phyloP scores from a whole-genome alignment of 129 eudicot species.

The Logfia minima region DNA sequence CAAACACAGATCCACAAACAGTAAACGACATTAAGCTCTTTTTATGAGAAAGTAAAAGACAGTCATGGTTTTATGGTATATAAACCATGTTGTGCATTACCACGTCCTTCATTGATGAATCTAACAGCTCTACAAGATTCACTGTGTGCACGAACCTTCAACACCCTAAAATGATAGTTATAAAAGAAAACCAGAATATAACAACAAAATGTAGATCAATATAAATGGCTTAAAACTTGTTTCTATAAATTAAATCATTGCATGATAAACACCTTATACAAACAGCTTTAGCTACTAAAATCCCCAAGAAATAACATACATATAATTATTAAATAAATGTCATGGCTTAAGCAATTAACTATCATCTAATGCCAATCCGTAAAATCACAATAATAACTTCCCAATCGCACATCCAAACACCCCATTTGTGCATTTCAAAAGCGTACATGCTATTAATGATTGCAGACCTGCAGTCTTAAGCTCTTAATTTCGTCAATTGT shows the following conservation, averaged over 20 bases:
- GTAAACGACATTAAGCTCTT: slow-evolving; percentile 7
- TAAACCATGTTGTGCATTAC: slow-evolving; percentile 37
- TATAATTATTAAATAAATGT: neutral
- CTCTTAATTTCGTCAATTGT: neutral
- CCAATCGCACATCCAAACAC: neutral
- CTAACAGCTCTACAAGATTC: slow-evolving; percentile 88
- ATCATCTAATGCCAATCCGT: neutral
- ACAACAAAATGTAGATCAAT: neutral
- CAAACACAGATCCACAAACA: neutral
- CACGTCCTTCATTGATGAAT: slow-evolving; percentile 87
- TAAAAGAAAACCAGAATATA: neutral
- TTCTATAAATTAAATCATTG: neutral
- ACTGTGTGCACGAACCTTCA: slow-evolving; percentile 73
- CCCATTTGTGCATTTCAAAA: neutral
- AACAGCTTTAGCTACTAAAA: neutral
- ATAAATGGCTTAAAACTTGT: neutral
- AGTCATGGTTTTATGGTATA: neutral
- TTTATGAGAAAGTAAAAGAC: neutral
- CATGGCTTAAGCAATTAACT: neutral
- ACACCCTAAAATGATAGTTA: slow-evolving; percentile 46
- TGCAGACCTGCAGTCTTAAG: neutral
- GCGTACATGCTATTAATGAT: neutral
- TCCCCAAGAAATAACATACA: neutral
- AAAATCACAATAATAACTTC: neutral
- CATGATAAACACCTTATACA: neutral